Evolutionary conservation across 164 flowering plant species (phyloP).

Genomic region (Dillenia turbinata): DNA sequence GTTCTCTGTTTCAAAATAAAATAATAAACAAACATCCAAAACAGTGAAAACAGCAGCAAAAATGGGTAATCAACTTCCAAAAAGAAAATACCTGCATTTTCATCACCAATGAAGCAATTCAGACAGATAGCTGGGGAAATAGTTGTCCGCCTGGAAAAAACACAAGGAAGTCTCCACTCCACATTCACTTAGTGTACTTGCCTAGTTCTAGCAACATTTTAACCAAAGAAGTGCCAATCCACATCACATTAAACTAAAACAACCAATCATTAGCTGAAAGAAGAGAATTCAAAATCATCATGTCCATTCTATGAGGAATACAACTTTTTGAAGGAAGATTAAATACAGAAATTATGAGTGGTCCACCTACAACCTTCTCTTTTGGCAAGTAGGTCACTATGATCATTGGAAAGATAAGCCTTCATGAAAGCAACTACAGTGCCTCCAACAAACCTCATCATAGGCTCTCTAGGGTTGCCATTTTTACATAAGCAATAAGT

Average conservation of each 20-base stretch:
- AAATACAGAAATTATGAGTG: too few species aligned
- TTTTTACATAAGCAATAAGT: conserved; percentile 72
- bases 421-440: conserved; percentile 62
- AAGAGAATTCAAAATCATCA: too few species aligned
- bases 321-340: too few species aligned
- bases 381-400: conserved; percentile 13
- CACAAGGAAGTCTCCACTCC: too few species aligned
- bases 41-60: not conserved
- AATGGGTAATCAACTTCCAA: not conserved
- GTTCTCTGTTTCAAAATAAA: not conserved
- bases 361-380: conserved; percentile 4
- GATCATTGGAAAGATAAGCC: conserved; percentile 53
- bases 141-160: too few species aligned
- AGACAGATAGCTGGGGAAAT: too few species aligned
- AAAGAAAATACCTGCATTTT: conserved; percentile 5
- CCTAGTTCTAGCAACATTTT: too few species aligned
- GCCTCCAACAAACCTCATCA: conserved; percentile 83
- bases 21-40: not conserved
- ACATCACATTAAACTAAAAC: too few species aligned
- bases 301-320: too few species aligned
- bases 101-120: conserved; percentile 2
- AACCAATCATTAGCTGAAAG: too few species aligned
- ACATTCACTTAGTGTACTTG: too few species aligned
- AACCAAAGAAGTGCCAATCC: too few species aligned
- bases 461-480: conserved; percentile 80